These are phyloP conservation scores for Trichosporon ovoides DNA, from an alignment of 1,284 basidiomycete species.

Conservation along the genomic window DNA sequence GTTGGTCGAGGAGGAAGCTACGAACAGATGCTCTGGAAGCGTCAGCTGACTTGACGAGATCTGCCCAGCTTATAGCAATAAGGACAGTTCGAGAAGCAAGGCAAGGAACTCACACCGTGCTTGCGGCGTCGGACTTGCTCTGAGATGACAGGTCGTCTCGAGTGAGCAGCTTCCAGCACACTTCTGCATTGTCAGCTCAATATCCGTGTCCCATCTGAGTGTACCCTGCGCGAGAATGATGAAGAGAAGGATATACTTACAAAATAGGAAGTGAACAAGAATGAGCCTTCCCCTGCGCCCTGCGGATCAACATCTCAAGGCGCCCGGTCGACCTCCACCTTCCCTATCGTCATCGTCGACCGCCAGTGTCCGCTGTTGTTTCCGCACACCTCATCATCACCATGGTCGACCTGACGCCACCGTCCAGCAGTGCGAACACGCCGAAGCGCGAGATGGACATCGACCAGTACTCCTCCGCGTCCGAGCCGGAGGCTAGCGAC, in stretches of 20 bases:
- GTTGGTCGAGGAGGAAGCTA: background rate
- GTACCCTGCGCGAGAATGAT: too few relatives aligned
- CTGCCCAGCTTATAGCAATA: background rate
- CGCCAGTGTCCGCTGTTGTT: background rate
- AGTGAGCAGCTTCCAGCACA: too few relatives aligned
- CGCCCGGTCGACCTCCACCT: background rate
- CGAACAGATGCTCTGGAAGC: background rate
- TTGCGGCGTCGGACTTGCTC: too few relatives aligned
- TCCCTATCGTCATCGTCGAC: background rate
- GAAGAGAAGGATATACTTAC: background rate
- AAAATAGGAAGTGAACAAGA: too few relatives aligned
- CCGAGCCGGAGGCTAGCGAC: conserved; percentile 8
- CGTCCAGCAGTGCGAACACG: conserved; percentile 28
- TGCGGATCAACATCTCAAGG: too few relatives aligned
- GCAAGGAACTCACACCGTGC: too few relatives aligned
- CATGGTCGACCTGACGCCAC: conserved; percentile 24
- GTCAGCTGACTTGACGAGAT: background rate
- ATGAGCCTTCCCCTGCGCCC: too few relatives aligned
- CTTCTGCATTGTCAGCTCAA: too few relatives aligned
- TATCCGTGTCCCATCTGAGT: too few relatives aligned
- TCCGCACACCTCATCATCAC: background rate
- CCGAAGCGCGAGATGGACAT: conserved; percentile 21
- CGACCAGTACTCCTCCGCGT: conserved; percentile 6
- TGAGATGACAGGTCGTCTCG: too few relatives aligned
- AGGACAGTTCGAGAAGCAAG: background rate